Base-by-base conservation (phyloP, 208 protist genomes). In the Crithidia sp. region DNA sequence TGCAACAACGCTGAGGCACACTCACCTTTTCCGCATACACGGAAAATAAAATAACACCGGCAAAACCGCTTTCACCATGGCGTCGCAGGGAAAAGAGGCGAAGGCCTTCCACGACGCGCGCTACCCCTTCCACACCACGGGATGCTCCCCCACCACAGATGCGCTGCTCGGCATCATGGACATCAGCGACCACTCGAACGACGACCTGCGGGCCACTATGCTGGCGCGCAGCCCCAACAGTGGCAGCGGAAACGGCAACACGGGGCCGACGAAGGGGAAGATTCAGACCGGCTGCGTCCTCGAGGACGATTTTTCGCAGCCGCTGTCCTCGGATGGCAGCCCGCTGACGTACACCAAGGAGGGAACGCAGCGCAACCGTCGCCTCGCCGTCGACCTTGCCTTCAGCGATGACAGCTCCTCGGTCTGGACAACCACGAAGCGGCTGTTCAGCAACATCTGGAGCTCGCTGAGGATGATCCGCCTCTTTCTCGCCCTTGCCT, bases 401-500 rank as follows among this genome's bases (percentile, higher is more conserved):
- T 84, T 67, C 56, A n/a, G 57, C 40, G 79, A 84, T 28, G 70
- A 67, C 3, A 2, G 2, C 16, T 67, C 47, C 12, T 73, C 71
- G n/a, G 2, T 63, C 53, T 69, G 53, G 57, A 39, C n/a, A 0
- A 64, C 17, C 36, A 44, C 63, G 44, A 68, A 61, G 37, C 56
- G 50, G 8, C 16, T 80, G n/a, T 28, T 70, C 53, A 41, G 40
- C 47, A 81, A 86, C 62, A 13, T 74, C 5, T 76, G 77, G 69
- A 5, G 7, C 19, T 70, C 81, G n/a, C 16, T 78, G 37, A 76
- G 64, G 43, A 77, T 82, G 71, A 73, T 59, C 19, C 71, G 68
- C 3, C 72, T 90, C 19, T 87, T 90, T 54, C 43, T 93, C 4
- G 54, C 60, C 43, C 53, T 91, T 44, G 55, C 84, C 16, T 75